These are phyloP conservation scores for Entomortierella chlamydospora DNA, from an alignment of 192 early-diverging fungal genomes.

Conservation along the genomic window DNA sequence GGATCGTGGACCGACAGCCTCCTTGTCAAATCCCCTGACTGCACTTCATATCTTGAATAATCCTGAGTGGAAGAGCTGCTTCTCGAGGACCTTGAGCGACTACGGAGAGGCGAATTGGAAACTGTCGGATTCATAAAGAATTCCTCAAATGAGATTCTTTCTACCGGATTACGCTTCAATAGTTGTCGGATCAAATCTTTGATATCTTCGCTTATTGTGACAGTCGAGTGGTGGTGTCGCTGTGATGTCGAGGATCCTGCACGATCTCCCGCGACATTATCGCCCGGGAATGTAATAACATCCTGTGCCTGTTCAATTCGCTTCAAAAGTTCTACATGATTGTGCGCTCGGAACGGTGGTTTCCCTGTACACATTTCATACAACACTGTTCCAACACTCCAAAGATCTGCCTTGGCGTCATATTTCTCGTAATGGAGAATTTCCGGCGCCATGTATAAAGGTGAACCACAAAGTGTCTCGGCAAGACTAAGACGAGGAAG, in stretches of 20 bases:
- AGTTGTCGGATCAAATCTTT: conserved; percentile 87
- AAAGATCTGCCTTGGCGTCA: conserved; percentile 95
- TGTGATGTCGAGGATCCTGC: conserved; percentile 36
- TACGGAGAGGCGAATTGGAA: conserved; percentile 28
- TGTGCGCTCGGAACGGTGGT: conserved; percentile 92
- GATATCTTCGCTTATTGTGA: conserved; percentile 71
- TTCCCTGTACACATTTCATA: conserved; percentile 94
- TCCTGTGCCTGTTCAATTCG: conserved; percentile 91
- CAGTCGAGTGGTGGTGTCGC: conserved; percentile 3
- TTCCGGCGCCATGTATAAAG: conserved; percentile 95
- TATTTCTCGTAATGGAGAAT: conserved; percentile 92
- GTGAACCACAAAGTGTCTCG: conserved; percentile 96
- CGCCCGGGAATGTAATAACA: conserved; percentile 89
- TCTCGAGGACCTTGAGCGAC: conserved; percentile 25
- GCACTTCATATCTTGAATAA: conserved; percentile 9
- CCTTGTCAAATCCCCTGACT: background rate
- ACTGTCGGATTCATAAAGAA: conserved; percentile 91
- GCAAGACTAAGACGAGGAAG: conserved; percentile 87
- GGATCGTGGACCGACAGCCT: conserved; percentile 12
- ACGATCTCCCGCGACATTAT: conserved; percentile 30
- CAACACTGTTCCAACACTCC: conserved; percentile 95
- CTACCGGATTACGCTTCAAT: conserved; percentile 86
- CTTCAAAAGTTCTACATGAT: conserved; percentile 91
- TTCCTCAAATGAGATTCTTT: conserved; percentile 93
- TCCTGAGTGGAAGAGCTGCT: conserved; percentile 23